Evolutionary conservation across 805 yeast genomes (phyloP), one percentile per base, ranked within the genome.

Genomic region (Groenewaldozyma salmanticensis): DNA sequence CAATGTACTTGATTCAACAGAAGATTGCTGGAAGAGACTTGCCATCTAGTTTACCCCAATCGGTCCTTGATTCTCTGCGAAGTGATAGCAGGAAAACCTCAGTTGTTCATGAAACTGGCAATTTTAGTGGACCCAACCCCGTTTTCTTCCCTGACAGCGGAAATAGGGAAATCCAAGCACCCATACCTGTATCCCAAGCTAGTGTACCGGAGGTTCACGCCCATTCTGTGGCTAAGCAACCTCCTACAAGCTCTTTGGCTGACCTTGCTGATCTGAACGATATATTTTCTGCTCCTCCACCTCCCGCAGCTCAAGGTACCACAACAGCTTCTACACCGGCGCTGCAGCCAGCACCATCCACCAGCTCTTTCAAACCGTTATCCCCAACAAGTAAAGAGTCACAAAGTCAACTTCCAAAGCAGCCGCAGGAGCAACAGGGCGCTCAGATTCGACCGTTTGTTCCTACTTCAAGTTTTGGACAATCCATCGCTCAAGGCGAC

Each of bases 1-100:
- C 97, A 15, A 81, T 92, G 85, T 90, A 80, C 57, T 72, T 92
- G 50, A 92, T 92, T 5, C 94, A 87, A 62, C 83, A 81, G 61
- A 81, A 75, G 53, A 68, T 88, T 44, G 72, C 82, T 2, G 97
- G 97, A 16, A 68, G 67, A 29, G 77, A 74, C 21, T 68, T 92
- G 48, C 97, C 98, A 2, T 75, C 75, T 43, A 72, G 79, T 11
- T 75, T 87, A 18, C 96, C 96, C 2, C 72, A 72, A 16, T 69
- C 75, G 20, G 66, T 88, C 51, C 55, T 76, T 44, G 40, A 51
- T 38, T 31, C 35, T 21, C 31, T 50, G 44, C 17, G 39, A 35
- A 17, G 39, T 35, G 29, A 16, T 36, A n/a, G 33, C 42, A 9
- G 38, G 43, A 42, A 41, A 31, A 19, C 35, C 36, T 5, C 45